Evolutionary conservation across 2,329 filamentous ascomycete genomes (phyloP), one percentile per base, ranked within the genome.

Genomic region (Arthrinium puccinioides): DNA sequence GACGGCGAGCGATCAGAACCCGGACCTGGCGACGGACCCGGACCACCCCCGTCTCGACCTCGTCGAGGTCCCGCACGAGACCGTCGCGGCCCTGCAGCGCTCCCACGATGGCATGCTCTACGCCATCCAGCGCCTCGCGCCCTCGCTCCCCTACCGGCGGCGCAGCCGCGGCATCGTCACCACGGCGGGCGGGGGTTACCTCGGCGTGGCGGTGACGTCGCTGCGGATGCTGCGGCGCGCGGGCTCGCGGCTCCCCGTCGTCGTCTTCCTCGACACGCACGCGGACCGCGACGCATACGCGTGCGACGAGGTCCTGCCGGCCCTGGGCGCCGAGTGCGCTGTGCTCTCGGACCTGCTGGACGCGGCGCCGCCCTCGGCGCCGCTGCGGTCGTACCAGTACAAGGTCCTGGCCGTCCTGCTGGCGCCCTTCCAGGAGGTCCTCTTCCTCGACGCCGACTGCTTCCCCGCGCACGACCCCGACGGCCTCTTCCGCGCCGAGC

Each of bases 381-480:
- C 34, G 18, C 46, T 60, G 7, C 58, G 65, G 38, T 57, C 67
- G 32, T 76, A 65, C 48, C 74, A 79, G 48, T 69, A 70, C 57
- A 78, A 79, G 51, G 62, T 70, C 25, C 69, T 77, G 44, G 62
- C 74, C 4, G 66, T 79, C 14, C 57, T 79, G 3, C 70, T 77
- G 43, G 76, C 74, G 2, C 70, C 72, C 4, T 79, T 77, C 44
- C 69, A 76, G 48, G 64, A 76, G 37, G 64, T 76, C 9, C 60
- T 79, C 14, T 76, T 74, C 54, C 66, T 79, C 48, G 75, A 79
- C 47, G 69, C 70, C 38, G 74, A 78, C 47, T 65, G 64, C 42
- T 74, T 76, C 47, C 72, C 74, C 5, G 40, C 61, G 21, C 43
- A 45, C 39, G 55, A 54, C 34, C 57, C 59, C 1, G 54, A 61